phyloP scores from a whole-genome alignment of 1,284 basidiomycete genomes.

The Sporisorium iseilematis-ciliati region DNA sequence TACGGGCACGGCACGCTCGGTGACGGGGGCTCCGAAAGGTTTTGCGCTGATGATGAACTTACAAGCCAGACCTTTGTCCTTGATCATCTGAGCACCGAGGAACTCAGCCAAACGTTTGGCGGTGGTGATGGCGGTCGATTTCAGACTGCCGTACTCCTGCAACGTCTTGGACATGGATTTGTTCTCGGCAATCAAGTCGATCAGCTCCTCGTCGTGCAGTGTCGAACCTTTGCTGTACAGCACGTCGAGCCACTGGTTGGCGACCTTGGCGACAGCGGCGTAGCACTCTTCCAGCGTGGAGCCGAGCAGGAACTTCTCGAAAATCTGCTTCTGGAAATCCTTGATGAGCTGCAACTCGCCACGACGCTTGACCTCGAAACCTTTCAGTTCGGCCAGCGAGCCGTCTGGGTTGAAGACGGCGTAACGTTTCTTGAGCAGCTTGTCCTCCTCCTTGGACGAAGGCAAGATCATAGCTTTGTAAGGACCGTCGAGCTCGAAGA shows the following conservation, averaged over 20 bases:
- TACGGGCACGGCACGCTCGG: conserved; percentile 96
- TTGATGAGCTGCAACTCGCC: conserved; percentile 99
- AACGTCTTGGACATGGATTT: conserved; percentile 97
- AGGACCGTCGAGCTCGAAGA: conserved; percentile 98
- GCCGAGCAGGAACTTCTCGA: conserved; percentile 95
- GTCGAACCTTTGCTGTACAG: conserved; percentile 87
- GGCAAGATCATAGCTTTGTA: conserved; percentile 99
- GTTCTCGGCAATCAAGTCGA: conserved; percentile 98
- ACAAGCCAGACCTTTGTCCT: conserved; percentile 98
- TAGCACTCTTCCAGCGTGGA: conserved; percentile 95
- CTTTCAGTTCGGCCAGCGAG: conserved; percentile 94
- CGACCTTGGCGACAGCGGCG: conserved; percentile 89
- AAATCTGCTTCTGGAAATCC: conserved; percentile 98
- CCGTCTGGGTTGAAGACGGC: conserved; percentile 99
- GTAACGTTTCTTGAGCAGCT: conserved; percentile 97
- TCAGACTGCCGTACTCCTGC: conserved; percentile 94
- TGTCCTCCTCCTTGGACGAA: conserved; percentile 99
- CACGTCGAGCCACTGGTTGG: conserved; percentile 97
- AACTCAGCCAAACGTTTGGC: conserved; percentile 96
- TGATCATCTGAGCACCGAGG: conserved; percentile 97
- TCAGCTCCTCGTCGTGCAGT: conserved; percentile 89
- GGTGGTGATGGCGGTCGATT: conserved; percentile 98
- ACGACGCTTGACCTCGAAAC: conserved; percentile 98
- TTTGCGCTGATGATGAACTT: conserved; percentile 98
- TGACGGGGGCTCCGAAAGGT: conserved; percentile 92